These are phyloP conservation scores for Gynochthodes officinalis DNA, from an alignment of 257 asterid species.

Conservation along the genomic window DNA sequence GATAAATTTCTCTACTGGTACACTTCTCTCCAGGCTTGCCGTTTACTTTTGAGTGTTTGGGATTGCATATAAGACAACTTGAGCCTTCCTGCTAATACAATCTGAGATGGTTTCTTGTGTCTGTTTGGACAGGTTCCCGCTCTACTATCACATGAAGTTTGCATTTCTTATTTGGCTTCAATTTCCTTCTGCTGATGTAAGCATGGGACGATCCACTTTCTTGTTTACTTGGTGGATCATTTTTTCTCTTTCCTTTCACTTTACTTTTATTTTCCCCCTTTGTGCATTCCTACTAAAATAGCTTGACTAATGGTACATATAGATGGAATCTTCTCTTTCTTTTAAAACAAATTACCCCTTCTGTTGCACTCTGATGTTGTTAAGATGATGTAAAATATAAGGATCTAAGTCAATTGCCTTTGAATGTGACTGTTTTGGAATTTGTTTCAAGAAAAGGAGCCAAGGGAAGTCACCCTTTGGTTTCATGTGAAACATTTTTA, in stretches of 20 bases:
- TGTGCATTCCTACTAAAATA: background rate
- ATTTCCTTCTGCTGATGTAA: constrained; percentile 78
- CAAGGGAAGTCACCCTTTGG: background rate
- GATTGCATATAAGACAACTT: background rate
- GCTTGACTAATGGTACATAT: background rate
- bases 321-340: background rate
- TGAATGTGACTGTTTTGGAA: background rate
- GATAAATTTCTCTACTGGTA: constrained; percentile 79
- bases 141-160: constrained; percentile 84
- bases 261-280: background rate
- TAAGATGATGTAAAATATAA: background rate
- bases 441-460: background rate
- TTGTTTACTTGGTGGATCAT: background rate
- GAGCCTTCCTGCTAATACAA: background rate
- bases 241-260: background rate
- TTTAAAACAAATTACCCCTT: background rate
- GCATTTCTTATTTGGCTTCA: constrained; percentile 99
- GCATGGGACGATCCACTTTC: constrained; percentile 21
- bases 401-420: background rate
- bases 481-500: background rate
- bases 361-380: background rate
- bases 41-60: background rate
- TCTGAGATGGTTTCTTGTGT: constrained; percentile 19
- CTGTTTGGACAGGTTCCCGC: constrained; percentile 63
- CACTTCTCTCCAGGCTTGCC: constrained; percentile 5